A percentile compares a stretch with the other conserved stretches of the same genome.
phyloP scores from a whole-genome alignment of 106 monocot genomes.

The Apostasia shenzhenica region DNA sequence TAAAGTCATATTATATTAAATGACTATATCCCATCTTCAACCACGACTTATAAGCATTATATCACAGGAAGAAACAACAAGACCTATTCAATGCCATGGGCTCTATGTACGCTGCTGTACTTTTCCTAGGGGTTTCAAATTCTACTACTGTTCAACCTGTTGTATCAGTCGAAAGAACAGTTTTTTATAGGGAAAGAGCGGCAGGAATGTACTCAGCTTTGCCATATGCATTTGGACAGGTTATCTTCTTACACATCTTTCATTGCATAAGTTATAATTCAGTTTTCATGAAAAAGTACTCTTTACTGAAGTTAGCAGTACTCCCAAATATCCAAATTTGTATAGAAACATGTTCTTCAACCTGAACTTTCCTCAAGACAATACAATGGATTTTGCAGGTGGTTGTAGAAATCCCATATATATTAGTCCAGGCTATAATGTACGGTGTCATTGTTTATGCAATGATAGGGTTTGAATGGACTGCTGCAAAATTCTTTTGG shows the following conservation, averaged over 20 bases:
- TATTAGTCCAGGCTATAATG: conserved; percentile 31
- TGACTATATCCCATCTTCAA: too few species aligned
- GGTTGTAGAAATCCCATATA: conserved; percentile 47
- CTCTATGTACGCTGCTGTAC: conserved; percentile 55
- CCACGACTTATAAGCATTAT: too few species aligned
- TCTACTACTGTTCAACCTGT: conserved; percentile 57
- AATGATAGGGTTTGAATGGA: conserved; percentile 52
- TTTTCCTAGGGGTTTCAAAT: conserved; percentile 75
- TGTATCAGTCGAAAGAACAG: conserved; percentile 62
- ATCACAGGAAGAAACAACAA: conserved; percentile 32
- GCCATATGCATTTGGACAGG: conserved; percentile 77
- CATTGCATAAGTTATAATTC: too few species aligned
- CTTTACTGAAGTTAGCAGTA: too few species aligned
- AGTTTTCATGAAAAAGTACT: too few species aligned
- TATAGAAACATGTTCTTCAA: too few species aligned
- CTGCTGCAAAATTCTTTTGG: conserved; percentile 56
- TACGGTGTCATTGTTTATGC: conserved; percentile 43
- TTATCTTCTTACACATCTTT: conserved; percentile 2
- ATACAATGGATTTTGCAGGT: conserved; percentile 14
- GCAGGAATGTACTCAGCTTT: conserved; percentile 88
- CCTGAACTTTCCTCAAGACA: too few species aligned
- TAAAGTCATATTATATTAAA: too few species aligned
- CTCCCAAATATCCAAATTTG: too few species aligned
- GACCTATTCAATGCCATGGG: conserved; percentile 86
- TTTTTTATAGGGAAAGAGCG: conserved; percentile 79